phyloP scores from a whole-genome alignment of 306 rosid genomes.

The Oxytropis ochrocephala region DNA sequence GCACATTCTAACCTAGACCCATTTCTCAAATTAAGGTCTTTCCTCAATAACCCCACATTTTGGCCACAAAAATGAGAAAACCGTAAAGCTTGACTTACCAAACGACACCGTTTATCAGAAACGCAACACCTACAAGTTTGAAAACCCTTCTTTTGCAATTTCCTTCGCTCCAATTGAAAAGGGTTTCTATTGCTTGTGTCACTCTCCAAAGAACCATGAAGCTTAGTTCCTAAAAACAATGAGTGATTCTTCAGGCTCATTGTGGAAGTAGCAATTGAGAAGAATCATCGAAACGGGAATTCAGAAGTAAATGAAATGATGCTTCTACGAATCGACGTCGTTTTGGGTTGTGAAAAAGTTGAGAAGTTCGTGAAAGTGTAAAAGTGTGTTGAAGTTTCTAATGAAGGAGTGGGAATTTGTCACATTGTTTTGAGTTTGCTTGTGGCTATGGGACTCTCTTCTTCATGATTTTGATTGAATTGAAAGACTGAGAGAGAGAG shows the following conservation, averaged over 20 bases:
- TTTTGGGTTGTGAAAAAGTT: neutral
- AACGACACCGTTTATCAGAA: conserved; percentile 35
- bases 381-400: neutral
- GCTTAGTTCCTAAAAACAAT: conserved; percentile 45
- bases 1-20: conserved; percentile 52
- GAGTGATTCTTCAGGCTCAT: conserved; percentile 50
- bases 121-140: conserved; percentile 21
- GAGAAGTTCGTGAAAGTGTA: neutral
- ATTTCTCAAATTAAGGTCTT: conserved; percentile 32
- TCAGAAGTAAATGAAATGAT: neutral
- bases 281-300: conserved; percentile 10
- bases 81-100: conserved; percentile 43
- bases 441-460: neutral
- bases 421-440: neutral
- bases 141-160: conserved; percentile 28
- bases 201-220: conserved; percentile 37
- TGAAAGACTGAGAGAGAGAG: neutral
- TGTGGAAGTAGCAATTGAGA: conserved; percentile 32
- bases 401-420: neutral
- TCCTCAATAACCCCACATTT: conserved; percentile 39
- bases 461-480: neutral
- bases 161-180: conserved; percentile 26
- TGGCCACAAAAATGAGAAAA: conserved; percentile 50
- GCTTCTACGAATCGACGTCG: neutral
- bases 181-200: conserved; percentile 17